Conservation (phyloP, 2,329 filamentous ascomycete genomes). For the Verticillium klebahnii region DNA sequence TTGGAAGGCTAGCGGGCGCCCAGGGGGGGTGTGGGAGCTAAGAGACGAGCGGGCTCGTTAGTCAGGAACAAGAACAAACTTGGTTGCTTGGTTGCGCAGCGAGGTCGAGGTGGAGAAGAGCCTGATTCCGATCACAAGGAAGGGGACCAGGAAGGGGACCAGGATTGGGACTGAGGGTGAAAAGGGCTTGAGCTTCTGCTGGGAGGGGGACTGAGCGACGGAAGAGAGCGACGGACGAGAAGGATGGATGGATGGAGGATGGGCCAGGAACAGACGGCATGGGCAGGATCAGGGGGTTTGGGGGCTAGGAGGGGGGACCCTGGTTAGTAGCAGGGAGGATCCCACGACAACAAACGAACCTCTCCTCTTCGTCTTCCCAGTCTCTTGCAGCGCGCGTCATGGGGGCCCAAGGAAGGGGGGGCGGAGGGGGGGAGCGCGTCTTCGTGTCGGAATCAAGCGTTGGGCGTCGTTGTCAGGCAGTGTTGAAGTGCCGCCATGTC, state of each 20-base stretch:
- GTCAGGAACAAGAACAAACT: constrained; percentile 3
- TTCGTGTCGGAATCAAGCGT: background rate
- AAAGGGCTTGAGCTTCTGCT: background rate
- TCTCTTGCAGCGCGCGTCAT: background rate
- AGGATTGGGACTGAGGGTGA: background rate
- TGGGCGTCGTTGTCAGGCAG: no score
- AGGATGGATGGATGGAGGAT: constrained; percentile 2
- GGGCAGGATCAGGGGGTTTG: background rate
- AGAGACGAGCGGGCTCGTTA: constrained; percentile 2
- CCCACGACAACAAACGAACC: constrained; percentile 11
- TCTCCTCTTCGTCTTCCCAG: constrained; percentile 2
- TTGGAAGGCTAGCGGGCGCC: background rate
- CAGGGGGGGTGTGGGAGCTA: background rate
- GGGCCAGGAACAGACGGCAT: background rate
- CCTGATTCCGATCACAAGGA: background rate
- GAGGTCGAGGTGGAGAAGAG: constrained; percentile 1
- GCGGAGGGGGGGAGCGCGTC: background rate
- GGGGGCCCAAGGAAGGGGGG: background rate
- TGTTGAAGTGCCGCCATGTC: background rate
- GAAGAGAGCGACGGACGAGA: background rate
- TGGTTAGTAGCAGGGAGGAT: constrained; percentile 6
- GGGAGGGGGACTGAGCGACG: background rate
- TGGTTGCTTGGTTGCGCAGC: constrained; percentile 2
- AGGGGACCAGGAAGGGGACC: background rate
- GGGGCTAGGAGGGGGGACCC: background rate